These are phyloP conservation scores for Ophiocordyceps camponoti-leonardi DNA, from an alignment of 2,329 filamentous ascomycete species.

Conservation along the genomic window DNA sequence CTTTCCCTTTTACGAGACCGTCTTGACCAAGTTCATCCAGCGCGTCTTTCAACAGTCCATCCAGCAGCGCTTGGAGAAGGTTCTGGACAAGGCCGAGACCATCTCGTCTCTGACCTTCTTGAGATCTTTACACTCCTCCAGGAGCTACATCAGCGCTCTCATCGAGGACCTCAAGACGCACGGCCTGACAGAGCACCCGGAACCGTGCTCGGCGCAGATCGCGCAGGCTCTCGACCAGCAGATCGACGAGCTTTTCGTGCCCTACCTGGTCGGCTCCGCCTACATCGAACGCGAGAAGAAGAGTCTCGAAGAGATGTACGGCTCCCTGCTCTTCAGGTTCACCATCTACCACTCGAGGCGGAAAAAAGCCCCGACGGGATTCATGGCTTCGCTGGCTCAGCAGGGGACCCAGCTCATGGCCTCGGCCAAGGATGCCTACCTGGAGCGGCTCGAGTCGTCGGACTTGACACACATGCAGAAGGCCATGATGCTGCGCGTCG, in stretches of 20 bases:
- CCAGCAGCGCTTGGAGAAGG: slow-evolving; percentile 88
- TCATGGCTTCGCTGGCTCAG: slow-evolving; percentile 82
- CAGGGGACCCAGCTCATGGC: slow-evolving; percentile 78
- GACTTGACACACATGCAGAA: slow-evolving; percentile 81
- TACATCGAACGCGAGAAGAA: slow-evolving; percentile 54
- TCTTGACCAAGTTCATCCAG: slow-evolving; percentile 83
- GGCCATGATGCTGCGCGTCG: slow-evolving; percentile 75
- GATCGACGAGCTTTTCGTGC: slow-evolving; percentile 61
- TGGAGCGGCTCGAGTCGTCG: slow-evolving; percentile 73
- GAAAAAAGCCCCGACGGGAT: slow-evolving; percentile 78
- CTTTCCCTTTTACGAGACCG: slow-evolving; percentile 91
- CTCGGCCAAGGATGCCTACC: slow-evolving; percentile 78
- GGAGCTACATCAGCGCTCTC: slow-evolving; percentile 71
- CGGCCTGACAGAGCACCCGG: slow-evolving; percentile 86
- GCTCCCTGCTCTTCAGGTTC: slow-evolving; percentile 88
- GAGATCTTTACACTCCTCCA: slow-evolving; percentile 75
- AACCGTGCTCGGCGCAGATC: slow-evolving; percentile 74
- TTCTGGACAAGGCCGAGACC: slow-evolving; percentile 82
- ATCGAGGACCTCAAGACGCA: slow-evolving; percentile 91
- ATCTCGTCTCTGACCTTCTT: slow-evolving; percentile 87
- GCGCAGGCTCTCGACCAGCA: slow-evolving; percentile 58
- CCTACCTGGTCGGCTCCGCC: slow-evolving; percentile 50
- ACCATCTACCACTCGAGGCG: slow-evolving; percentile 82
- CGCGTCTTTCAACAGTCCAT: slow-evolving; percentile 96
- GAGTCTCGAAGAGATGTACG: slow-evolving; percentile 66